Base-by-base conservation (phyloP, 2,329 filamentous ascomycete genomes). In the Pyrenochaeta sp. region DNA sequence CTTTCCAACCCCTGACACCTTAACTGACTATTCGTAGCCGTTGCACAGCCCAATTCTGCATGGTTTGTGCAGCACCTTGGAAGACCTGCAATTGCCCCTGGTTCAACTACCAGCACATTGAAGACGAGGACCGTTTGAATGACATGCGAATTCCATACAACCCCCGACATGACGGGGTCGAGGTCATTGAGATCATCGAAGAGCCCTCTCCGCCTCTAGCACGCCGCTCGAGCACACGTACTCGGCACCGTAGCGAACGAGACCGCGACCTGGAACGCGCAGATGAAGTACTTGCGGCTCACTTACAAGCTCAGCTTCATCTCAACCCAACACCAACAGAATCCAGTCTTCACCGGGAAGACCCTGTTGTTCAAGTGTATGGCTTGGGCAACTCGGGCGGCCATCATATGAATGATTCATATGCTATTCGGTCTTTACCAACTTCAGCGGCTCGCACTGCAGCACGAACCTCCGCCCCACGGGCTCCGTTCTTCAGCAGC, bases 21-120 rank as follows among this genome's bases (percentile, higher is more conserved):
- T 12, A 25, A 46, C 71, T 72, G 46, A 66, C 56, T 3, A 47
- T 52, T 47, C 28, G 61, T 73, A 88, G 89, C 74, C 90, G 88
- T 54, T 96, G 93, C 71, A 89, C 86, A 52, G 91, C 91, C 28
- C 86, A 96, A 68, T 96, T 96, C 71, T 97, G 93, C 79, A 93
- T 95, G 86, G 84, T 91, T 27, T 97, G 93, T 72, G 92, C 91
- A 24, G 74, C 82, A 32, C 90, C 90, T 67, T 96, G 92, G 92
- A 94, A 92, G 78, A 88, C 84, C 0, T 96, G 92, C 72, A 87
- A 91, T 52, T 96, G 92, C 65, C 89, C 91, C 0, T 91, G 88
- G 87, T 93, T 93, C 81, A 91, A 88, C 72, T 86, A 88, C 67
- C 83, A 69, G 15, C 69, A 77, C 51, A 69, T 77, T 19, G 68